Evolutionary conservation across 768 basidiomycete genomes (phyloP), one percentile per base, ranked within the genome.

Genomic region (Inosperma sp.): DNA sequence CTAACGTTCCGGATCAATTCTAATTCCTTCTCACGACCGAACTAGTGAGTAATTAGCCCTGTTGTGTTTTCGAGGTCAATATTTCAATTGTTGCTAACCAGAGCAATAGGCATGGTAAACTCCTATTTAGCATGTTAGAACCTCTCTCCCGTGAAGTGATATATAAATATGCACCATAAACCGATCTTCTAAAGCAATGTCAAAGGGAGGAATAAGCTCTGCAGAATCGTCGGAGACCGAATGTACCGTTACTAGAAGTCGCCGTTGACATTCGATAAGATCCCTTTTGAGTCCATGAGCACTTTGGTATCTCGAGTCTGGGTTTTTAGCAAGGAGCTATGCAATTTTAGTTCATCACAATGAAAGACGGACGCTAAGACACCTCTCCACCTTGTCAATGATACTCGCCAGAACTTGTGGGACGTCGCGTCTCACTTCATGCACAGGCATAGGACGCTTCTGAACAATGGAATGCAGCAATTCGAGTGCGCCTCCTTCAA

Each of bases 371-470:
- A 42, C 16, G 16, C 21, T 31, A 45, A 41, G 26, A 35, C 13
- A 26, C 27, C 62, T n/a, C n/a, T 25, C 37, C 56, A 77, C 83
- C 72, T 83, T 86, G 56, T 86, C 83, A 50, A 88, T 78, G 41
- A 88, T 84, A 50, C 73, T 69, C 4, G 83, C 83, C 17, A 88
- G 66, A 10, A 88, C 84, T 54, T 82, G 80, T 1, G 86, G 85
- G 3, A 86, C 74, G 62, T 88, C 86, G 40, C 83, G 72, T 35
- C 86, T 73, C 16, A 86, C 80, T 60, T 87, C 85, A 55, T 86
- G 84, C 10, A 87, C 84, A 7, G 82, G 82, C 79, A 84, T 84
- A 0, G 85, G 83, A 12, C 82, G 67, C 57, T 83, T 84, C 60
- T 86, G 84, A 19, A 85, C 82, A 48, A 87, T 83, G 2, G 84